A percentile compares a stretch with the other conserved stretches of the same genome.
These are phyloP conservation scores for Meyerozyma carpophila DNA, from an alignment of 1,139 yeast species.

Conservation along the genomic window DNA sequence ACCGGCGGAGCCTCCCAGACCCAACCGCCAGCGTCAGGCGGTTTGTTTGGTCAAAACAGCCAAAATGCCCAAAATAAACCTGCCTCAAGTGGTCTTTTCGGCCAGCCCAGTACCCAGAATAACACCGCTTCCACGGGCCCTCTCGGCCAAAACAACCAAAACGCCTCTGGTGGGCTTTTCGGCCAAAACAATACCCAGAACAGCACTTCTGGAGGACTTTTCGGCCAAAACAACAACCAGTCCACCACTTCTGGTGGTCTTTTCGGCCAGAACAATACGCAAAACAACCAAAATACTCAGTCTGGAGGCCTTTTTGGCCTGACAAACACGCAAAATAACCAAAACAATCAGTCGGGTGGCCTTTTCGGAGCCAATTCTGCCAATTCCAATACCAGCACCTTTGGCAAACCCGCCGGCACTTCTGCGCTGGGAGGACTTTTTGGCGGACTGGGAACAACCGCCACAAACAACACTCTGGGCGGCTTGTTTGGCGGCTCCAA, in stretches of 20 bases:
- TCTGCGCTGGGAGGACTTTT: conserved; percentile 27
- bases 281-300: neutral
- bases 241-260: conserved; percentile 7
- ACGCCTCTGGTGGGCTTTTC: conserved; percentile 3
- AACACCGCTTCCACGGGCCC: neutral
- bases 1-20: neutral
- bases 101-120: neutral
- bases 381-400: conserved; percentile 5
- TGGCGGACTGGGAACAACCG: conserved; percentile 20
- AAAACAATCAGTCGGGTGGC: conserved; percentile 11
- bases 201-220: conserved; percentile 5
- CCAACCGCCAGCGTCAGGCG: neutral
- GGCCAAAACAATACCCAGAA: conserved; percentile 2
- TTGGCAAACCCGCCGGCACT: conserved; percentile 12
- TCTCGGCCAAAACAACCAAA: conserved; percentile 3
- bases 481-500: conserved; percentile 10
- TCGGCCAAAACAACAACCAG: conserved; percentile 6
- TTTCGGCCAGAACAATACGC: conserved; percentile 8
- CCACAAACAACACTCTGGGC: conserved; percentile 9
- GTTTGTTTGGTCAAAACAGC: neutral
- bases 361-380: conserved; percentile 9
- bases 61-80: conserved; percentile 1
- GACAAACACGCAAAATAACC: conserved; percentile 1
- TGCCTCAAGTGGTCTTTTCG: neutral
- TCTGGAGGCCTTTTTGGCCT: conserved; percentile 6